A percentile compares a stretch with the other conserved stretches of the same genome.
phyloP scores from a whole-genome alignment of 306 rosid genomes.

The Prunus mume region DNA sequence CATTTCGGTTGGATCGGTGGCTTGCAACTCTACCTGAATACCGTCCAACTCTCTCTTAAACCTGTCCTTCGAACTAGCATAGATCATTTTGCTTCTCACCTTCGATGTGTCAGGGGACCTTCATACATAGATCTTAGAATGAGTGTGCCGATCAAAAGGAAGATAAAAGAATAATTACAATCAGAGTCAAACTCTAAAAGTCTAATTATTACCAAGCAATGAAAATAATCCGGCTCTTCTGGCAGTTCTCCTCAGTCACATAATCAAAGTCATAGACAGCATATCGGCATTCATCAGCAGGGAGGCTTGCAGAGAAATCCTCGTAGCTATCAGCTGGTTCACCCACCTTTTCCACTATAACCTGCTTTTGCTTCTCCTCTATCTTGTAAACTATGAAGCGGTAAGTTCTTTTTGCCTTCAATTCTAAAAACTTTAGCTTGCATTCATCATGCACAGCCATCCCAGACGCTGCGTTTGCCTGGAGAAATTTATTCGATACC shows the following conservation, averaged over 20 bases:
- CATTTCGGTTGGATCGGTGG: constrained; percentile 53
- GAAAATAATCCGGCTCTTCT: constrained; percentile 52
- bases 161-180: not conserved
- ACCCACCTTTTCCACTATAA: constrained; percentile 47
- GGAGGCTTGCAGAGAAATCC: constrained; percentile 43
- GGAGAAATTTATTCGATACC: not conserved
- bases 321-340: constrained; percentile 43
- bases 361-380: constrained; percentile 49
- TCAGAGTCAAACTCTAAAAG: not conserved
- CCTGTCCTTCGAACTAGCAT: constrained; percentile 50
- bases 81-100: constrained; percentile 56
- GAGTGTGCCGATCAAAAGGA: not conserved
- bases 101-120: constrained; percentile 47
- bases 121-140: not conserved
- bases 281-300: constrained; percentile 50
- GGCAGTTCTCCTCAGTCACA: constrained; percentile 50
- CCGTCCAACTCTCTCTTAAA: constrained; percentile 53
- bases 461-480: constrained; percentile 60
- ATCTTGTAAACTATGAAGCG: constrained; percentile 53
- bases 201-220: constrained; percentile 40
- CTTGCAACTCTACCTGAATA: constrained; percentile 57
- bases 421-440: constrained; percentile 46
- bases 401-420: constrained; percentile 51
- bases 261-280: constrained; percentile 55
- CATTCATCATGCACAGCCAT: constrained; percentile 59